A percentile compares a stretch with the other conserved stretches of the same genome.
phyloP scores from a whole-genome alignment of 2,329 filamentous ascomycete genomes.

The Epicoccum nigrum region DNA sequence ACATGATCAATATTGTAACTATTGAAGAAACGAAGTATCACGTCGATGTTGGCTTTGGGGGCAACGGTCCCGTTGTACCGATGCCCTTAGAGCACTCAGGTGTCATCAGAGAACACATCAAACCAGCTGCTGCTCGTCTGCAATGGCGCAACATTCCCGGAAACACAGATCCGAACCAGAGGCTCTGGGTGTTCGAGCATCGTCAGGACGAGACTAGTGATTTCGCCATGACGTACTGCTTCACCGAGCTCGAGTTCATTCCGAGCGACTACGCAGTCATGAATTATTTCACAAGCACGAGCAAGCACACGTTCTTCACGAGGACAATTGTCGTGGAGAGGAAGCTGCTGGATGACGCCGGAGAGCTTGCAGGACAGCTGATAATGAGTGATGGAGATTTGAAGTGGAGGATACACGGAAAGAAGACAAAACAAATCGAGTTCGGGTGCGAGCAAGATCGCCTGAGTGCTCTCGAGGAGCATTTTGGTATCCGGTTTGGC shows the following conservation, averaged over 20 bases:
- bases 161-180: slow-evolving; percentile 44
- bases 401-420: slow-evolving; percentile 53
- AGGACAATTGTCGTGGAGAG: slow-evolving; percentile 52
- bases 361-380: slow-evolving; percentile 47
- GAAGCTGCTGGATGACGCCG: slow-evolving; percentile 53
- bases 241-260: slow-evolving; percentile 55
- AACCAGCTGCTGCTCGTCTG: slow-evolving; percentile 40
- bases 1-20: slow-evolving; percentile 55
- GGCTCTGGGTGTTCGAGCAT: slow-evolving; percentile 54
- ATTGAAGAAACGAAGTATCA: slow-evolving; percentile 42
- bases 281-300: slow-evolving; percentile 46
- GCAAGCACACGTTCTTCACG: slow-evolving; percentile 42
- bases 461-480: slow-evolving; percentile 51
- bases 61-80: slow-evolving; percentile 46
- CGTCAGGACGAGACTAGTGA: slow-evolving; percentile 47
- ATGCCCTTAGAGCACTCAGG: slow-evolving; percentile 45
- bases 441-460: slow-evolving; percentile 53
- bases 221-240: slow-evolving; percentile 69
- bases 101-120: slow-evolving; percentile 34
- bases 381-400: slow-evolving; percentile 53
- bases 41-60: slow-evolving; percentile 54
- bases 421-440: slow-evolving; percentile 49
- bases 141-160: slow-evolving; percentile 43
- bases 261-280: slow-evolving; percentile 41
- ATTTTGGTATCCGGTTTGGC: slow-evolving; percentile 53